Base-by-base conservation (phyloP, 2,329 filamentous ascomycete species). In the Alternaria sp. region DNA sequence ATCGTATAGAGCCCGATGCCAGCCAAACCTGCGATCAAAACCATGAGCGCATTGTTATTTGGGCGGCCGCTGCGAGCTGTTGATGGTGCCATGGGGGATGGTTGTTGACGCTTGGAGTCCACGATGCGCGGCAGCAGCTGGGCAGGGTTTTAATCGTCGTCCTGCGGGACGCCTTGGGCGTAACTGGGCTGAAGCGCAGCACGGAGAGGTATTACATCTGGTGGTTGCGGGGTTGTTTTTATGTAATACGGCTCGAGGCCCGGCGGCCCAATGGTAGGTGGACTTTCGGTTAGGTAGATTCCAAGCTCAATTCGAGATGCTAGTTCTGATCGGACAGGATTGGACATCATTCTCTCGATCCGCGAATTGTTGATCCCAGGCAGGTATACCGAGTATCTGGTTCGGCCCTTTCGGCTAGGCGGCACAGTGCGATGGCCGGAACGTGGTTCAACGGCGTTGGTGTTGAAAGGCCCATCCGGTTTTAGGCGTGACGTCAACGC, bases 1-100 rank as follows among this genome's bases (percentile, higher is more conserved):
- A 68, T 66, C 3, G 55, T 56, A 44, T 49, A 66, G 9, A 57
- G 8, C 44, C 61, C 65, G 8, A 46, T 8, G 8, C 24, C 40
- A 26, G 65, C 54, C 2, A 61, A 33, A 3, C 21, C 17, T 1
- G 46, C 34, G 11, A 64, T 52, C 0, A 54, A 5, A 2, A 29
- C 26, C n/a, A 61, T 28, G 8, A 67, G 29, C 11, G 60, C 40
- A 14, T 39, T 46, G 37, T 67, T 63, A 37, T 59, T 59, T 5
- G 55, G 61, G 24, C 65, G 61, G 42, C 53, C 41, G 17, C 45
- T n/a, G 29, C 46, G 26, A 10, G 51, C 14, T 41, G 56, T 28
- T 36, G 50, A 37, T 46, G 56, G 21, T 10, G 56, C 58, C 62
- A 65, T 65, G 51, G 9, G 40, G 31, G 31, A n/a, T 49, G 36